Conservation (phyloP, 106 monocot species). For the Dendrobium catenatum region DNA sequence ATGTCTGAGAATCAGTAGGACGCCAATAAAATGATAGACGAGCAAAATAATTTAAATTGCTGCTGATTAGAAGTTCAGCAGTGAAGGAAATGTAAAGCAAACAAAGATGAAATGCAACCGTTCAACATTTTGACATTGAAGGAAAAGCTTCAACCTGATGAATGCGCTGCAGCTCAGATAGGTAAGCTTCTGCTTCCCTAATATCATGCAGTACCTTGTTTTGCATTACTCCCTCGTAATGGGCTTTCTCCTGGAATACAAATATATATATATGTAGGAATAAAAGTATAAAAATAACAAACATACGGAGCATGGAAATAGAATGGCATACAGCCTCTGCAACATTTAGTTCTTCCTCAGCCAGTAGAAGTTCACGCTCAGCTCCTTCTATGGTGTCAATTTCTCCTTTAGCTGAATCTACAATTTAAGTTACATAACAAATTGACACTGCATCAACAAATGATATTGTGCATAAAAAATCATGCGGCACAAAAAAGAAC, state of each 20-base stretch:
- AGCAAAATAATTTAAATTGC: not conserved
- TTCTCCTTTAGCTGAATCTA: constrained; percentile 75
- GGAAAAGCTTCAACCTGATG: constrained; percentile 44
- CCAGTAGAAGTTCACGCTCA: constrained; percentile 50
- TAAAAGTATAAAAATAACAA: not conserved
- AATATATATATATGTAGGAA: not conserved
- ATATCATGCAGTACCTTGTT: constrained; percentile 79
- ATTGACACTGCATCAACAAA: not conserved
- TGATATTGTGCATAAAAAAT: not conserved
- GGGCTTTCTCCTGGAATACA: constrained; percentile 48
- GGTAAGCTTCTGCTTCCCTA: constrained; percentile 55
- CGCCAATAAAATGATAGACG: no score
- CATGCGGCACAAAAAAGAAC: not conserved
- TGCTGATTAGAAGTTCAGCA: not conserved
- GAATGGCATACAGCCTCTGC: constrained; percentile 45
- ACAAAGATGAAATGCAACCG: not conserved
- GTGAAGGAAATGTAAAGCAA: not conserved
- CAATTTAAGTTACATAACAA: constrained; percentile 10
- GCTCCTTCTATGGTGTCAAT: constrained; percentile 60
- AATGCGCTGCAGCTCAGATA: constrained; percentile 40
- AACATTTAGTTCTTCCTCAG: constrained; percentile 55
- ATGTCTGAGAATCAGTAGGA: no score
- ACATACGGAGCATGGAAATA: not conserved
- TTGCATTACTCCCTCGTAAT: constrained; percentile 89
- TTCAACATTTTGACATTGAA: not conserved